Evolutionary conservation across 2,329 filamentous ascomycete genomes (phyloP), one percentile per base, ranked within the genome.

Genomic region (Aspergillus quadricinctus): DNA sequence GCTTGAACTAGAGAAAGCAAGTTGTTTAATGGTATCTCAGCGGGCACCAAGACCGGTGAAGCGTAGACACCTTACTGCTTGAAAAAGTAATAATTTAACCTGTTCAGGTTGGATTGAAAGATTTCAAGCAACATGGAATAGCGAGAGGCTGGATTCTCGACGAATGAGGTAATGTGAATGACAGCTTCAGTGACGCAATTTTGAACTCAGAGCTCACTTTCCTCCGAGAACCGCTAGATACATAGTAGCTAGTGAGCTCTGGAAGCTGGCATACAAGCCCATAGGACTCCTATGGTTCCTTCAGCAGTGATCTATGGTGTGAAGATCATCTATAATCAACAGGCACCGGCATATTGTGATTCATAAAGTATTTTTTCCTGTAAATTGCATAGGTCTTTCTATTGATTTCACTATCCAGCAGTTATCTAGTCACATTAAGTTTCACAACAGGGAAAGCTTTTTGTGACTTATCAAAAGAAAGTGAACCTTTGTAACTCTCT

Each of bases 161-260:
- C 11, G 10, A 14, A 23, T 10, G 43, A 23, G 27, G 40, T 23
- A 14, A 46, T 23, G 43, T 46, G 28, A 4, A 19, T 52, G 29
- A 49, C 50, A 48, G 53, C 7, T 14, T 35, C 4, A 40, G 53
- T 61, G 56, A 61, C 50, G 57, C 45, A 54, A 55, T 50, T 6
- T n/a, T 48, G 10, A 48, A 49, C 50, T 54, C 49, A 55, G 23
- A 23, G 11, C 10, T 23, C 10, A 11, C 14, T n/a, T 37, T 17
- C 6, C 31, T 37, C 14, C 14, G 31, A 37, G 14, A 17, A 7
- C 14, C 17, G 28, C 31, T 35, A 35, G n/a, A n/a, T n/a, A n/a
- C 31, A 37, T 17, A 37, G 6, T 35, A 37, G 31, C 11, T 14
- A 17, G 14, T 17, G 14, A 35, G 14, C 29, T 31, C 29, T 31